phyloP scores from a whole-genome alignment of 169 alveolate genomes.

The Plasmodium inui region DNA sequence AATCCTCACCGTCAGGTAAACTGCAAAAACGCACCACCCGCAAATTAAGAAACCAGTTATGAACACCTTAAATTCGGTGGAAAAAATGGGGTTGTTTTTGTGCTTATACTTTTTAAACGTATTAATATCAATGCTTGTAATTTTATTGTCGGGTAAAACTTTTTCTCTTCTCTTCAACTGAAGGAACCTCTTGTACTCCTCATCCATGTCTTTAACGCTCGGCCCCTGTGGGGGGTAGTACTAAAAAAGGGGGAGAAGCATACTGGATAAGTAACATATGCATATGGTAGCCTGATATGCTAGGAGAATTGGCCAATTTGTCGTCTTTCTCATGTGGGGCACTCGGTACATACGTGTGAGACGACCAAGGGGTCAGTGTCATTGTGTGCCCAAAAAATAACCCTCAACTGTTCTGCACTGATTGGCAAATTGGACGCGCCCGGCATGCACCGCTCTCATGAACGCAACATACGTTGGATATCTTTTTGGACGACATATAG shows the following conservation, averaged over 20 bases:
- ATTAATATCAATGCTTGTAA: constrained; percentile 60
- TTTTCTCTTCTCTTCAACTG: constrained; percentile 38
- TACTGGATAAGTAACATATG: neutral
- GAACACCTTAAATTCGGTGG: constrained; percentile 67
- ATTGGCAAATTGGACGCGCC: neutral
- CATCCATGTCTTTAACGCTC: constrained; percentile 71
- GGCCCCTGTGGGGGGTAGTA: constrained; percentile 42
- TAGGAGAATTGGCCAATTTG: neutral
- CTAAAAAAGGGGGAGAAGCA: neutral
- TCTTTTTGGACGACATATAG: neutral
- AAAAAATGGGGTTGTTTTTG: constrained; percentile 56
- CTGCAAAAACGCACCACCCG: constrained; percentile 83
- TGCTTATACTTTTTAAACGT: constrained; percentile 64
- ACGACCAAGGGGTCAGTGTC: neutral
- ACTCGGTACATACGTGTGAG: neutral
- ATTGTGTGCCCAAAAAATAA: neutral
- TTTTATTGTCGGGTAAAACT: constrained; percentile 24
- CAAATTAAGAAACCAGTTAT: constrained; percentile 78
- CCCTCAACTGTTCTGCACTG: neutral
- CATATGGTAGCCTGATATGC: neutral
- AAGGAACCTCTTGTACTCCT: constrained; percentile 35
- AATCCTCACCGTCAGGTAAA: constrained; percentile 78
- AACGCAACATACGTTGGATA: neutral
- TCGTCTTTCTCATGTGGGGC: neutral
- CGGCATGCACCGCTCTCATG: neutral